These are phyloP conservation scores for Debaryomyces singareniensis DNA, from an alignment of 1,139 yeast genomes.

Conservation along the genomic window DNA sequence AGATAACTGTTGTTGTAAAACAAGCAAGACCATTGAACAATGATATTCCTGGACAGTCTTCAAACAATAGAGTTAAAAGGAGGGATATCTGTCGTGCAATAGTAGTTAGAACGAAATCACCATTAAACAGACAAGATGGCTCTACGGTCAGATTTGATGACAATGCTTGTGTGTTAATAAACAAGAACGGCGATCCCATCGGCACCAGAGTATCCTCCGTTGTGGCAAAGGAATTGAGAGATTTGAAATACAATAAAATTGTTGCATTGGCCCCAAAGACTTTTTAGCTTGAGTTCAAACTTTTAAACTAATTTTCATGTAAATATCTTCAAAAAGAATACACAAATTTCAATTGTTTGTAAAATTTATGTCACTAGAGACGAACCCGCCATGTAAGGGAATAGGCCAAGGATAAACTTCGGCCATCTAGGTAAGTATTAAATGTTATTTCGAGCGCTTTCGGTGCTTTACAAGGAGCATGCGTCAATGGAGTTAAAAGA, in stretches of 20 bases:
- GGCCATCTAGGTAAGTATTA: no score
- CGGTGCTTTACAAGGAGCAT: no score
- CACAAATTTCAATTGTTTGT: no score
- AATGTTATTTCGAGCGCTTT: no score
- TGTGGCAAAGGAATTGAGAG: conserved; percentile 87
- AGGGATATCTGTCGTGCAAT: conserved; percentile 97
- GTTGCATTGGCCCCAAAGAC: conserved; percentile 90
- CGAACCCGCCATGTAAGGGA: no score
- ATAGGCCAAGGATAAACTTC: no score
- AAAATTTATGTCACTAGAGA: no score
- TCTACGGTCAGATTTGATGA: conserved; percentile 85
- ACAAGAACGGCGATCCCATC: conserved; percentile 87
- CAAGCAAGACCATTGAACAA: conserved; percentile 73
- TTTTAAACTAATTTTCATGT: no score
- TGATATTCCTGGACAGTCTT: conserved; percentile 60
- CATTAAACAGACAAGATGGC: conserved; percentile 82
- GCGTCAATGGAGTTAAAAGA: no score
- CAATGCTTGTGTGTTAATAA: conserved; percentile 92
- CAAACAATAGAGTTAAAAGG: conserved; percentile 78
- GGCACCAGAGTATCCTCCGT: conserved; percentile 92
- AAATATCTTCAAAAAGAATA: no score
- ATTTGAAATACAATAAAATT: conserved; percentile 78
- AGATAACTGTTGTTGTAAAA: conserved; percentile 90
- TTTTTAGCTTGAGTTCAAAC: conserved; percentile 29
- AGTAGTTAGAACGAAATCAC: conserved; percentile 88